Base-by-base conservation (phyloP, 1,284 basidiomycete species). In the Malassezia yamatoensis region DNA sequence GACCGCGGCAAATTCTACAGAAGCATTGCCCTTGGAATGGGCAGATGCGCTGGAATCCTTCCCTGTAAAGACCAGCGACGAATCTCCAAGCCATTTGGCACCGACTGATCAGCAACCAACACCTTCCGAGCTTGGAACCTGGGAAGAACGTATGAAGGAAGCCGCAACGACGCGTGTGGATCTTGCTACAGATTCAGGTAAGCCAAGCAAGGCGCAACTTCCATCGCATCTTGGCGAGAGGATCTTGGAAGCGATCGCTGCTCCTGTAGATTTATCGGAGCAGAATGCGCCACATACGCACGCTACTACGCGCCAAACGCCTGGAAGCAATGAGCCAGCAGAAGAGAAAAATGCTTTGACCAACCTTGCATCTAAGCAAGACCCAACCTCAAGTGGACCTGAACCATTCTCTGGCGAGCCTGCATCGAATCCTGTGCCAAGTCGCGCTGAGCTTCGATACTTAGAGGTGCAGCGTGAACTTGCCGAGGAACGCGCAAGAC, bases 391-490 rank as follows among this genome's bases (percentile, higher is more conserved):
- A 24, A 34, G 13, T 7, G 6, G n/a, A 34, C 6, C 5, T n/a
- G 16, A 32, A 13, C 20, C 43, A 34, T n/a, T 16, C 13, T 32
- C 16, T 9, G 42, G 15, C 46, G 37, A 49, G 37, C 34, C 47
- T 13, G 36, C 43, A 3, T n/a, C 29, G 43, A 24, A 24, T 5
- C 10, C 20, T 24, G 29, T 45, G 24, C 24, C 24, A 4, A 38
- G 36, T n/a, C 34, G 33, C 18, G 49, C 49, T 7, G 49, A 51
- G 29, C 35, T 35, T 18, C 49, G 49, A 18, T 51, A 42, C 33
- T 34, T 51, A 39, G 39, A 51, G 40, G 49, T 51, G 29, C 49
- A 51, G 33, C 13, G 18, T 2, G 39, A 51, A 42, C 49, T 51
- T 10, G 49, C 49, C 11, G 49, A 40, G 12, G 49, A 51, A 35